These are phyloP conservation scores for Salix purpurea DNA, from an alignment of 345 rosid genomes.

Conservation along the genomic window DNA sequence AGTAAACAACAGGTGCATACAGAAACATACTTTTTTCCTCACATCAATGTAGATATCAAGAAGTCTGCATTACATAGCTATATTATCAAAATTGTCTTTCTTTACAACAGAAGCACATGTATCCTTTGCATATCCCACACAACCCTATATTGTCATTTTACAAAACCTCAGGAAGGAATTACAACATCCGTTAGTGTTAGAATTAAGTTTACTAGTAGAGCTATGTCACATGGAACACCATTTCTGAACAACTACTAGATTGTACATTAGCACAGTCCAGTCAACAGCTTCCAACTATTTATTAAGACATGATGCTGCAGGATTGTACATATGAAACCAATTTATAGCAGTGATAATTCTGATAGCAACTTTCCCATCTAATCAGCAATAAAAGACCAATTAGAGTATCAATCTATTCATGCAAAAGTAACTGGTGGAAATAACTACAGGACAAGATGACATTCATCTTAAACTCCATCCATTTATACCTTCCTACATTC, in stretches of 20 bases:
- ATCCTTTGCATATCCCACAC: background rate
- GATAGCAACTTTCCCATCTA: background rate
- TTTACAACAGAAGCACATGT: background rate
- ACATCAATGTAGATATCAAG: background rate
- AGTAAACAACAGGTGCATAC: background rate
- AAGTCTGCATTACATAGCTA: background rate
- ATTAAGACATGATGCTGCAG: no score
- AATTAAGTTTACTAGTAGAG: no score
- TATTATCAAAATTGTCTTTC: background rate
- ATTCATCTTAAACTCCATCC: background rate
- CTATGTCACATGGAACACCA: no score
- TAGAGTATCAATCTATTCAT: background rate
- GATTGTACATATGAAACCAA: background rate
- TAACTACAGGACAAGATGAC: background rate
- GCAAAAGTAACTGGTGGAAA: background rate
- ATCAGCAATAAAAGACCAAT: background rate
- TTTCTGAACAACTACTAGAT: no score
- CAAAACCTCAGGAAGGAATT: background rate
- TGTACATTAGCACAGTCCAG: no score
- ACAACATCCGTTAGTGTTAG: background rate
- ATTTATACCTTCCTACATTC: background rate
- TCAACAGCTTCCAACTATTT: no score
- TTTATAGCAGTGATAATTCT: background rate
- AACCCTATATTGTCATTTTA: no score
- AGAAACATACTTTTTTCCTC: background rate